Evolutionary conservation across 2,329 filamentous ascomycete species (phyloP).

Genomic region (Fusarium coicis): DNA sequence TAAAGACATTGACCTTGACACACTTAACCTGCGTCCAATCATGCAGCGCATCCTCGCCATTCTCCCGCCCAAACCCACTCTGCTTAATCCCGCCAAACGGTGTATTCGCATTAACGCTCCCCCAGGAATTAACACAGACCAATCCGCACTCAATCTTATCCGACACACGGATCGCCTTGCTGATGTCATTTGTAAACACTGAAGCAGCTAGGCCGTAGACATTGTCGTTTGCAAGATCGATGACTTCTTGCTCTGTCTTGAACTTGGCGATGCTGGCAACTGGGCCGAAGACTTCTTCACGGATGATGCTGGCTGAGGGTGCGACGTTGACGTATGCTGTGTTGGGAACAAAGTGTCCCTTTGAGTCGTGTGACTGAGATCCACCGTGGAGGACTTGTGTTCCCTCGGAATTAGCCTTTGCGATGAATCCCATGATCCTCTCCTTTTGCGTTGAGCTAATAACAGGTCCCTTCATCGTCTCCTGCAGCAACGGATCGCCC

Average conservation of each 20-base stretch:
- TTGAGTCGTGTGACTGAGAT: not conserved
- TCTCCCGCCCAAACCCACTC: conserved; percentile 48
- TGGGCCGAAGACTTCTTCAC: conserved; percentile 28
- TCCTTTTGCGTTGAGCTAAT: conserved; percentile 72
- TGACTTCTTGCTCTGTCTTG: conserved; percentile 24
- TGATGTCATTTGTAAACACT: conserved; percentile 64
- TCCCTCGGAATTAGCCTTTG: conserved; percentile 29
- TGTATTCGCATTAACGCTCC: conserved; percentile 40
- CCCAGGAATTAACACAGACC: conserved; percentile 67
- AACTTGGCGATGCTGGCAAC: conserved; percentile 29
- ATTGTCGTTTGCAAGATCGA: conserved; percentile 9
- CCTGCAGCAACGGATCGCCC: conserved; percentile 39
- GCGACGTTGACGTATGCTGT: conserved; percentile 46
- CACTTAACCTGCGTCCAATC: conserved; percentile 47
- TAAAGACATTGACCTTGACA: conserved; percentile 41
- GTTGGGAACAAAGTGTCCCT: conserved; percentile 45
- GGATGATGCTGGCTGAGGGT: conserved; percentile 8
- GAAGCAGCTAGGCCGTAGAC: conserved; percentile 22
- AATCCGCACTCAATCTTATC: conserved; percentile 69
- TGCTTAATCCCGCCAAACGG: conserved; percentile 51
- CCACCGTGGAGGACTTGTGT: conserved; percentile 33
- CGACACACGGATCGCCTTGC: conserved; percentile 36
- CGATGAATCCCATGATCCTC: conserved; percentile 57
- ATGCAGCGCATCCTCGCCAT: conserved; percentile 47
- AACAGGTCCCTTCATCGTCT: conserved; percentile 50